phyloP scores from a whole-genome alignment of 352 stramenopile species.

The Phytophthora fragariaefolia region DNA sequence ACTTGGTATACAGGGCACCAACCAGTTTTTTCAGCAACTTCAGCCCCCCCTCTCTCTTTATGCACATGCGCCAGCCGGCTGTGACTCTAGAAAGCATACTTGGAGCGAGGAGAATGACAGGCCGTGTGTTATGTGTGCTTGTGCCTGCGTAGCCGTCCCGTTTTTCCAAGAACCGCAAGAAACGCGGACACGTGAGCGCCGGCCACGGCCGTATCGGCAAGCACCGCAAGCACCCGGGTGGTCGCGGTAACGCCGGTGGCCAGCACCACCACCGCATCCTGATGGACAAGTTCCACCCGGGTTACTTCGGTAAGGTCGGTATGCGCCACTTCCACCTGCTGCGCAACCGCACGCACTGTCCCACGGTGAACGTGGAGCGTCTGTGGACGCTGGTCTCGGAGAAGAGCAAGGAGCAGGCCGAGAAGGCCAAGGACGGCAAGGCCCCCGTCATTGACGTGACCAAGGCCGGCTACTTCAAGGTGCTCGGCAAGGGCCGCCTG shows the following conservation, averaged over 20 bases:
- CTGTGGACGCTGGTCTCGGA: conserved; percentile 99
- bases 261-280: conserved; percentile 99
- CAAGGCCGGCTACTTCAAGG: conserved; percentile 99
- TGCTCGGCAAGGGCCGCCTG: conserved; percentile 99
- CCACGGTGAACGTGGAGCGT: conserved; percentile 99
- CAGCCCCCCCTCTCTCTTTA: no score
- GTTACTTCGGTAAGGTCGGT: conserved; percentile 99
- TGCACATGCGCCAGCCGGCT: neutral
- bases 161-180: conserved; percentile 99
- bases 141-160: conserved; percentile 77
- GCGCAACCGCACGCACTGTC: conserved; percentile 96
- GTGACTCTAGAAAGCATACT: neutral
- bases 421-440: conserved; percentile 95
- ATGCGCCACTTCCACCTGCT: conserved; percentile 99
- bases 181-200: conserved; percentile 99
- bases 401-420: conserved; percentile 97
- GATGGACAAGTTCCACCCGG: conserved; percentile 99
- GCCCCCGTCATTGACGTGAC: conserved; percentile 99
- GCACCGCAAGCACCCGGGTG: conserved; percentile 99
- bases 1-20: neutral
- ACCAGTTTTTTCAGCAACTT: no score
- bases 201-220: conserved; percentile 99
- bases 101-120: conserved; percentile 42
- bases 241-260: conserved; percentile 99
- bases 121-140: conserved; percentile 59